phyloP scores from a whole-genome alignment of 2,329 filamentous ascomycete genomes.

The Apiospora kogelbergensis region DNA sequence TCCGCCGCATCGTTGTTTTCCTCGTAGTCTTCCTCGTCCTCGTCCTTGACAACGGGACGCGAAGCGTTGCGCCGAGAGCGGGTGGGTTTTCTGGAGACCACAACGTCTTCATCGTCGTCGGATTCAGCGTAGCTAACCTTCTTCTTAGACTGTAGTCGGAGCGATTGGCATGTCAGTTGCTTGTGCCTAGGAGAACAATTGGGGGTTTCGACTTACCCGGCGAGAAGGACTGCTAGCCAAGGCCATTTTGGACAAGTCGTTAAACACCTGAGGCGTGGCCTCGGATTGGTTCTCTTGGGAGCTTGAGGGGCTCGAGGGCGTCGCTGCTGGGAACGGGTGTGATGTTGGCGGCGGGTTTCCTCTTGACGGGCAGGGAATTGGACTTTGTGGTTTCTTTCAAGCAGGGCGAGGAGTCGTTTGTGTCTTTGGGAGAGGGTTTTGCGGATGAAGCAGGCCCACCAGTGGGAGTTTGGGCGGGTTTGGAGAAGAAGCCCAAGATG shows the following conservation, averaged over 20 bases:
- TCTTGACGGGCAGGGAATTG: slow-evolving; percentile 32
- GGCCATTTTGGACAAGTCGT: slow-evolving; percentile 42
- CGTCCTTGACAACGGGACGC: slow-evolving; percentile 64
- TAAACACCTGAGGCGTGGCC: slow-evolving; percentile 48
- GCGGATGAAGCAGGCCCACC: slow-evolving; percentile 37
- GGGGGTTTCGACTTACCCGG: slow-evolving; percentile 59
- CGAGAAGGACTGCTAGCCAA: slow-evolving; percentile 72
- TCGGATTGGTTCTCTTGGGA: slow-evolving; percentile 63
- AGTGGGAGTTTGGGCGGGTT: slow-evolving; percentile 38
- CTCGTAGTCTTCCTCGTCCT: slow-evolving; percentile 71
- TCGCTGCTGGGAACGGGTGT: slow-evolving; percentile 85
- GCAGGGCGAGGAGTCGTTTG: slow-evolving; percentile 22
- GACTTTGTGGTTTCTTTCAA: slow-evolving; percentile 18
- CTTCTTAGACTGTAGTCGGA: slow-evolving; percentile 46
- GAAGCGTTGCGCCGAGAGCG: slow-evolving; percentile 40
- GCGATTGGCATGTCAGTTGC: not conserved
- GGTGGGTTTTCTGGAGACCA: slow-evolving; percentile 45
- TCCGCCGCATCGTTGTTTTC: slow-evolving; percentile 60
- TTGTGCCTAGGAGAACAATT: not conserved
- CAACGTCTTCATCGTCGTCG: slow-evolving; percentile 73
- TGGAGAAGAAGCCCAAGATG: slow-evolving; percentile 80
- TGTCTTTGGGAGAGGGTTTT: slow-evolving; percentile 20
- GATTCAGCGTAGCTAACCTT: slow-evolving; percentile 81
- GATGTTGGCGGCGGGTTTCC: slow-evolving; percentile 45
- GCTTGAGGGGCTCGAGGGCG: slow-evolving; percentile 61